Evolutionary conservation across 805 yeast genomes (phyloP), one percentile per base, ranked within the genome.

Genomic region (Lipomyces oligophaga): DNA sequence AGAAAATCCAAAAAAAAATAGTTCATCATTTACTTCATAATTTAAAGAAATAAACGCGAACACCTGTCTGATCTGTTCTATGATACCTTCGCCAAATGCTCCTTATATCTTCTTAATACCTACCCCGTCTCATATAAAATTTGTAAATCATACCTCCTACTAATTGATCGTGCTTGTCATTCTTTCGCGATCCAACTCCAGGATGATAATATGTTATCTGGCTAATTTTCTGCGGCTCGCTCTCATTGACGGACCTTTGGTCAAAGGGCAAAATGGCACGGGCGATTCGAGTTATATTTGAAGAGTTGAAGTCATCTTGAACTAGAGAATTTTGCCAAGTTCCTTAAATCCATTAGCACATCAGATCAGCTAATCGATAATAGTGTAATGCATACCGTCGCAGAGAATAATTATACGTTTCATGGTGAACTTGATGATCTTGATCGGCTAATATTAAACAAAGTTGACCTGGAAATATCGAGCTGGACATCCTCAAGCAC

Each of bases 1-100:
- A n/a, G 54, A 47, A 32, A 45, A 52, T 2, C 56, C 56, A 28
- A 52, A 52, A 28, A 52, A 38, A 33, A 41, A 52, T 5, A 52
- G 21, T 24, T 47, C 48, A 18, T 52, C 56, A 15, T 53, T 56
- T 13, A 13, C 19, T 7, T 38, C 25, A 22, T 51, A 52, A 22
- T 52, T 52, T 22, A 38, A 45, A 8, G 49, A 41, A 13, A 52
- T 20, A 32, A 38, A 51, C 19, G 44, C 24, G 33, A 51, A 52
- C 1, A 34, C 52, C 5, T 39, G 38, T 19, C 32, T 26, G 19
- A 49, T 37, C 34, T 45, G 31, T 19, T 38, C 43, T 8, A 43
- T 24, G 8, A 47, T 36, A 2, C 52, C 47, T 13, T 10, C 27
- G 15, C 47, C 52, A 6, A 42, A 20, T 26, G 34, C 25, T 5